Base-by-base conservation (phyloP, 78 protist species). In the Chrysochromulina parva region DNA sequence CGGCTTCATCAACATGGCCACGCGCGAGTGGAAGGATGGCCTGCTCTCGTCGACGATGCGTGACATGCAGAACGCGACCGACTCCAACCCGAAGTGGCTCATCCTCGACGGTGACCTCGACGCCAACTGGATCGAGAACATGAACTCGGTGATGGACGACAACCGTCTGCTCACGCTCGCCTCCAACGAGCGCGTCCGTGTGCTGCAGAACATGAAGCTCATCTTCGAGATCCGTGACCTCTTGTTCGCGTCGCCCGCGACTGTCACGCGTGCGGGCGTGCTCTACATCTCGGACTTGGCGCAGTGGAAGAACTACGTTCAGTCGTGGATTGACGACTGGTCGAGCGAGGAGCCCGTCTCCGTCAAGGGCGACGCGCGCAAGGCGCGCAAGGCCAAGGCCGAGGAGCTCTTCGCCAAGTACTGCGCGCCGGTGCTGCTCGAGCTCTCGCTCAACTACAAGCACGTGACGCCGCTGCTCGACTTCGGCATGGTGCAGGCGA, bases 181-280 rank as follows among this genome's bases (percentile, higher is more conserved):
- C 13, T 93, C 96, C 54, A 95, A 95, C 91, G 98, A 96, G 90
- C 96, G 98, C 78, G 93, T 96, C 55, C 94, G 94, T 19, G 89
- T 96, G 60, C 88, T 84, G 73, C 67, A 95, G 19, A 47, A 76
- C 90, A 95, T 96, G 96, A 69, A 95, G 2, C 53, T 96, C 59
- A 52, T 96, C 89, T 95, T 96, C 88, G 98, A 96, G 92, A 80
- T 94, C 58, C 84, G 93, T 16, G 92, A 95, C 60, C 74, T 96
- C 55, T n/a, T 6, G 54, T 92, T 91, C 47, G 98, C 96, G 38
- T 76, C 96, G 26, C 98, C 98, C 4, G 96, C 98, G 16, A 96
- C 96, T 3, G 95, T 95, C 17, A 92, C 96, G 6, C 92, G 98
- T 3, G 98, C 96, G 0, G 98, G 96, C 66, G 90, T 94, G 52